These are phyloP conservation scores for Wallacemonas sp. DNA, from an alignment of 208 protist species.

Conservation along the genomic window DNA sequence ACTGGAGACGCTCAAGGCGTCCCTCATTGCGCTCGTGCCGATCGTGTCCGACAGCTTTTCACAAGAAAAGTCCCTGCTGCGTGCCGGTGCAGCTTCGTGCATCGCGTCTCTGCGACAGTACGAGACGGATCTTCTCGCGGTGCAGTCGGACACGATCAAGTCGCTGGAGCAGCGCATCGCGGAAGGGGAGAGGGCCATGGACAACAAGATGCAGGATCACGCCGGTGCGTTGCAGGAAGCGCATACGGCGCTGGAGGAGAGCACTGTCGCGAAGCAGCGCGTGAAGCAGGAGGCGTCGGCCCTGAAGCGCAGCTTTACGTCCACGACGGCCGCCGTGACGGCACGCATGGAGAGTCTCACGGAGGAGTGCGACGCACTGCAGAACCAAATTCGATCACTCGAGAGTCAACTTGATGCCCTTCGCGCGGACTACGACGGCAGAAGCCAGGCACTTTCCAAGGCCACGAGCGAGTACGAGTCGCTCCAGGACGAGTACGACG, in stretches of 20 bases:
- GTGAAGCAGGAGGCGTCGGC: conserved; percentile 16
- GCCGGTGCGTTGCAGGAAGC: conserved; percentile 22
- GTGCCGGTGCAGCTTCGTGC: background rate
- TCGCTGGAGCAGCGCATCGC: conserved; percentile 3
- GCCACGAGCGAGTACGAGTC: background rate
- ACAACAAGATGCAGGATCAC: conserved; percentile 4
- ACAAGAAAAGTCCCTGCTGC: conserved; percentile 12
- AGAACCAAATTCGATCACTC: conserved; percentile 26
- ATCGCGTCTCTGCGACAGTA: conserved; percentile 15
- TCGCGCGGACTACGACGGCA: conserved; percentile 1
- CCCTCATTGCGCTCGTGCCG: background rate
- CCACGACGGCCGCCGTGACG: conserved; percentile 10
- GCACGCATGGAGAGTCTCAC: conserved; percentile 17
- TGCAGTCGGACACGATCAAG: conserved; percentile 26
- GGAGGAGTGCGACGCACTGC: conserved; percentile 19
- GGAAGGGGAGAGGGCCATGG: conserved; percentile 11
- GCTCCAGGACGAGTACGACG: conserved; percentile 21
- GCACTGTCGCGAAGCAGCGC: conserved; percentile 9
- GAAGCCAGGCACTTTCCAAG: conserved; percentile 2
- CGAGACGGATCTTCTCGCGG: conserved; percentile 22
- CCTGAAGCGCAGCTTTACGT: conserved; percentile 14
- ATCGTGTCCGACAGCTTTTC: background rate
- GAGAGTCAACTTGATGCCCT: conserved; percentile 25
- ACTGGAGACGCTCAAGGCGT: conserved; percentile 6
- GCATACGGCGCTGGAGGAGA: conserved; percentile 15